Evolutionary conservation across 768 basidiomycete species (phyloP), one percentile per base, ranked within the genome.

Genomic region (Suillus subaureus): DNA sequence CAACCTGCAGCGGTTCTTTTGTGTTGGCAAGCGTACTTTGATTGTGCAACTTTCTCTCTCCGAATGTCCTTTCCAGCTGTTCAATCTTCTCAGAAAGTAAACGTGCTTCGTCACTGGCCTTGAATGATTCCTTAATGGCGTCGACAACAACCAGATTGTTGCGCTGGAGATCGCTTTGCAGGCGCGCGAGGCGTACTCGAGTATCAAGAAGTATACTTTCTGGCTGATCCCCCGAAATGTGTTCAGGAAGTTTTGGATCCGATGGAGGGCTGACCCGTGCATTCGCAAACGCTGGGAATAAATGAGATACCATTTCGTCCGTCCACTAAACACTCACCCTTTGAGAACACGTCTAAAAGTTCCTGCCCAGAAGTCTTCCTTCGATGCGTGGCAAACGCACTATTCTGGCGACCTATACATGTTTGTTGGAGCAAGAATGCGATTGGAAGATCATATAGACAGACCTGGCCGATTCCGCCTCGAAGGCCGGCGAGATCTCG

Each of bases 61-160:
- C 75, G 33, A 5, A 64, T 57, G 58, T 31, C 66, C 47, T 66
- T 56, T 75, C 76, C 42, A 75, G 61, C 7, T 61, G 58, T 40
- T 67, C 71, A 9, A 77, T 74, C 11, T 73, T 66, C 56, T 74
- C 76, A 8, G 66, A 65, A 63, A 75, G 65, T 18, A 60, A 64
- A 31, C 61, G 66, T 31, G 67, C 68, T 6, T 56, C 68, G 6
- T 66, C 71, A 1, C 70, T 63, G 18, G 69, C 70, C 6, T 52
- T 69, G 23, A 66, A 67, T 1, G 71, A 69, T 42, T 71, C 71
- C 42, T 67, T 64, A 1, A 74, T 61, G n/a, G 37, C 66, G 15
- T 65, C 66, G 39, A 70, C 71, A 3, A 69, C 63, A 4, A 49
- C 39, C 40, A 61, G 26, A 23, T 70, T 67, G 26, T 68, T 28